These are phyloP conservation scores for Cicer bijugum DNA, from an alignment of 306 rosid species.

Conservation along the genomic window DNA sequence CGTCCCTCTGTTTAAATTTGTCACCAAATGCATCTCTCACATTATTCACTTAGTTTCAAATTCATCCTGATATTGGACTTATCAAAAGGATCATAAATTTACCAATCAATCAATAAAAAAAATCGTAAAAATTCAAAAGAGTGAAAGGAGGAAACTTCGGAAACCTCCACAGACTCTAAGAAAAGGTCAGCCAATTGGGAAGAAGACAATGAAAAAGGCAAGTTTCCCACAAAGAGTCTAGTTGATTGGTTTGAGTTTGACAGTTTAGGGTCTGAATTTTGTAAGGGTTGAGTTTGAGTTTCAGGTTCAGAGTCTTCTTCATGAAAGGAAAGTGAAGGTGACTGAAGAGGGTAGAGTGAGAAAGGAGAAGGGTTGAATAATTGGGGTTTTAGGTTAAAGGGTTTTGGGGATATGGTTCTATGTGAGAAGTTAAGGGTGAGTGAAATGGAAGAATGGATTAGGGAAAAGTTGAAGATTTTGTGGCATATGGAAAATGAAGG, in stretches of 20 bases:
- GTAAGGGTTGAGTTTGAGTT: conserved; percentile 28
- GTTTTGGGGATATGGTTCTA: conserved; percentile 46
- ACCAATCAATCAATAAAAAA: conserved; percentile 17
- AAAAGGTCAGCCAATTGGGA: conserved; percentile 62
- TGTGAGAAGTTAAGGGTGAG: conserved; percentile 46
- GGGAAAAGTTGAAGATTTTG: conserved; percentile 47
- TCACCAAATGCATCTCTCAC: not conserved
- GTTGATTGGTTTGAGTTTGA: conserved; percentile 51
- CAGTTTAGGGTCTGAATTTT: conserved; percentile 35
- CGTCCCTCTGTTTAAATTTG: not conserved
- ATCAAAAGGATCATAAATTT: not conserved
- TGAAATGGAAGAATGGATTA: conserved; percentile 46
- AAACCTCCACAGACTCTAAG: conserved; percentile 69
- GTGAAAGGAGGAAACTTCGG: conserved; percentile 13
- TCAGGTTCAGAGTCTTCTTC: conserved; percentile 39
- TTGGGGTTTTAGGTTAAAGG: conserved; percentile 47
- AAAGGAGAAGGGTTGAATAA: conserved; percentile 36
- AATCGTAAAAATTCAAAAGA: not conserved
- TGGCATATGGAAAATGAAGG: conserved; percentile 55
- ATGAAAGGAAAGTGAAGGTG: conserved; percentile 48
- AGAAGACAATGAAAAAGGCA: conserved; percentile 67
- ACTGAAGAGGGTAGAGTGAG: conserved; percentile 40
- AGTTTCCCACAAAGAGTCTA: conserved; percentile 76
- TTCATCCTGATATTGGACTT: not conserved
- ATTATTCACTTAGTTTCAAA: not conserved